phyloP scores from a whole-genome alignment of 106 monocot species.

The Cymbidium sinense region DNA sequence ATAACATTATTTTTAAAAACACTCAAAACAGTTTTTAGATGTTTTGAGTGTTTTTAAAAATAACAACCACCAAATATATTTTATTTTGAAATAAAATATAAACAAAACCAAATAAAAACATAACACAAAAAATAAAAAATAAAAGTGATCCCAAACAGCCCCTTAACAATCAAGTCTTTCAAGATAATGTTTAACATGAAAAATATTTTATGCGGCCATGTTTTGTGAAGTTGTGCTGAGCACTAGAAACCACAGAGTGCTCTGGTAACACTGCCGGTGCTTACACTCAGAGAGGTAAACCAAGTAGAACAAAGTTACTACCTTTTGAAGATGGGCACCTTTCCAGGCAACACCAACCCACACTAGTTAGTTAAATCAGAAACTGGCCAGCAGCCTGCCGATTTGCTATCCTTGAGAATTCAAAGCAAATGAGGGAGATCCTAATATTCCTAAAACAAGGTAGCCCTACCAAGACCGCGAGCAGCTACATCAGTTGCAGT shows the following conservation, averaged over 20 bases:
- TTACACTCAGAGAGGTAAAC: constrained; percentile 44
- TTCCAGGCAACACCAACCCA: constrained; percentile 50
- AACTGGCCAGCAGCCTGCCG: constrained; percentile 76
- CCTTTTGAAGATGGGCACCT: constrained; percentile 64
- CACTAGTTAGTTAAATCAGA: constrained; percentile 54
- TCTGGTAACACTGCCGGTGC: constrained; percentile 61
- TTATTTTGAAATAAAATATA: no score
- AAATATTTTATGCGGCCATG: background rate
- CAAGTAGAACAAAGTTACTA: constrained; percentile 46
- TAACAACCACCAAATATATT: no score
- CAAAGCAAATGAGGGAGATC: constrained; percentile 23
- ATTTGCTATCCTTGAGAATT: constrained; percentile 47
- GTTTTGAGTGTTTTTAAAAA: no score
- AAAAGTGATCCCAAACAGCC: no score
- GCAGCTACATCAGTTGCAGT: constrained; percentile 99
- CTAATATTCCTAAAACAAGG: constrained; percentile 47
- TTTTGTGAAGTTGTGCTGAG: constrained; percentile 6
- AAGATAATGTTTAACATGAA: background rate
- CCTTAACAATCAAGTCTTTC: background rate
- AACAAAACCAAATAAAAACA: no score
- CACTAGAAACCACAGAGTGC: constrained; percentile 16
- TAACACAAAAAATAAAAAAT: no score
- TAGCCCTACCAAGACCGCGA: constrained; percentile 97
- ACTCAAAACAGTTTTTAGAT: no score
- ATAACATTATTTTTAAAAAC: no score